Evolutionary conservation across 2,329 filamentous ascomycete species (phyloP).

Genomic region (Colletotrichum shisoi): DNA sequence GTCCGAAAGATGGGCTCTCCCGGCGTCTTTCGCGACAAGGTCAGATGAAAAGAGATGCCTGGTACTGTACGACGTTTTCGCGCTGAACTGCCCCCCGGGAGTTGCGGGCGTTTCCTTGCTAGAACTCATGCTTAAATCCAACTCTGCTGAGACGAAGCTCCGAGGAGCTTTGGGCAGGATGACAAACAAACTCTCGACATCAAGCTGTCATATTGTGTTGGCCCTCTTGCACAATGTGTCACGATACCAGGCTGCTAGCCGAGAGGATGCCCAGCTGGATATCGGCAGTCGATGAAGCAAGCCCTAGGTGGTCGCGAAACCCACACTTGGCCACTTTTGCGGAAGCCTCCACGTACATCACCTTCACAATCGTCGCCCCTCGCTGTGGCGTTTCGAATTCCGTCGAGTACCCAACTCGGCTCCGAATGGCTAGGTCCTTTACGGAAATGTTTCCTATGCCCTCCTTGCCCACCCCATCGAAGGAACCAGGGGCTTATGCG

Average conservation of each 20-base stretch:
- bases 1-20: neutral
- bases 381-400: constrained; percentile 22
- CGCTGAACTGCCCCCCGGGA: neutral
- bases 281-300: constrained; percentile 23
- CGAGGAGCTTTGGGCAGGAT: constrained; percentile 11
- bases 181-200: neutral
- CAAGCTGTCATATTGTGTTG: neutral
- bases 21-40: constrained; percentile 7
- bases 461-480: constrained; percentile 1
- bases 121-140: constrained; percentile 19
- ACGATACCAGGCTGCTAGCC: constrained; percentile 1
- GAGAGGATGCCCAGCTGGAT: constrained; percentile 19
- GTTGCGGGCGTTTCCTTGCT: constrained; percentile 6
- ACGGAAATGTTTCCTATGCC: constrained; percentile 18
- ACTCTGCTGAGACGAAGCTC: constrained; percentile 8
- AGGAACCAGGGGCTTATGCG: constrained; percentile 7
- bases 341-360: constrained; percentile 3
- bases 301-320: constrained; percentile 29
- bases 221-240: neutral
- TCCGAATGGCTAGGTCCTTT: constrained; percentile 12
- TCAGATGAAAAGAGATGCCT: constrained; percentile 21
- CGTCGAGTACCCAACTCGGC: neutral
- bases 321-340: constrained; percentile 13
- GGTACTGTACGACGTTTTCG: neutral
- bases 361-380: constrained; percentile 9